Conservation (phyloP, 2,329 filamentous ascomycete genomes). For the Pestalotiopsis sp. region DNA sequence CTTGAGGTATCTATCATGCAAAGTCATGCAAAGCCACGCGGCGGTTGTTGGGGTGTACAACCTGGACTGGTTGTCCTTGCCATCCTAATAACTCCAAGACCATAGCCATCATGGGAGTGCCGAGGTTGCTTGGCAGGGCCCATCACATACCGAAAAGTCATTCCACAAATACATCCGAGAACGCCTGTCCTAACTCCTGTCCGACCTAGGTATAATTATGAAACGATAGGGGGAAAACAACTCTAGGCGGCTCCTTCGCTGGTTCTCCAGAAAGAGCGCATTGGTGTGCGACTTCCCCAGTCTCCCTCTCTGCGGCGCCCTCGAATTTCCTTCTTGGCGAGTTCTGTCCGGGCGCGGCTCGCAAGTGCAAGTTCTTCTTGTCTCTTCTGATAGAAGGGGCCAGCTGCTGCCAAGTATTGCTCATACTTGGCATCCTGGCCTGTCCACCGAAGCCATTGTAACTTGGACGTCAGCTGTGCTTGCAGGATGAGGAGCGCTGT, state of each 20-base stretch:
- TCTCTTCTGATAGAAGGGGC: slow-evolving; percentile 39
- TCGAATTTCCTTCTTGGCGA: slow-evolving; percentile 28
- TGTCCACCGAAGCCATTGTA: slow-evolving; percentile 57
- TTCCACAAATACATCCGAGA: slow-evolving; percentile 25
- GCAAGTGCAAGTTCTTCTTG: slow-evolving; percentile 30
- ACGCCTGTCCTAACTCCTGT: slow-evolving; percentile 26
- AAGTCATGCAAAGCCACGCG: neutral
- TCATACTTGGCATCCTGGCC: slow-evolving; percentile 47
- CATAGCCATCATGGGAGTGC: neutral
- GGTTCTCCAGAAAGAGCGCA: slow-evolving; percentile 25
- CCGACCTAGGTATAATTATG: slow-evolving; percentile 26
- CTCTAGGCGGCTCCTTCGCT: slow-evolving; percentile 16
- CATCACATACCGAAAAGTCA: neutral
- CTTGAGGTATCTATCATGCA: neutral
- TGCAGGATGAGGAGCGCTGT: slow-evolving; percentile 47
- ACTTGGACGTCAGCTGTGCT: slow-evolving; percentile 56
- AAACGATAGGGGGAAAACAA: slow-evolving; percentile 14
- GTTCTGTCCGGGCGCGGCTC: slow-evolving; percentile 26
- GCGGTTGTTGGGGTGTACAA: neutral
- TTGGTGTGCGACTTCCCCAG: slow-evolving; percentile 18
- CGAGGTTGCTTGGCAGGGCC: neutral
- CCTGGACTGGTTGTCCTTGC: neutral
- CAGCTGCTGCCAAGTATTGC: slow-evolving; percentile 49
- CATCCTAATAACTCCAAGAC: neutral
- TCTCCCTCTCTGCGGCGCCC: slow-evolving; percentile 25